Percentiles rank a stretch among this genome's conserved stretches.
Conservation (phyloP, 139 green algal species). For the Chloropicon primus region DNA sequence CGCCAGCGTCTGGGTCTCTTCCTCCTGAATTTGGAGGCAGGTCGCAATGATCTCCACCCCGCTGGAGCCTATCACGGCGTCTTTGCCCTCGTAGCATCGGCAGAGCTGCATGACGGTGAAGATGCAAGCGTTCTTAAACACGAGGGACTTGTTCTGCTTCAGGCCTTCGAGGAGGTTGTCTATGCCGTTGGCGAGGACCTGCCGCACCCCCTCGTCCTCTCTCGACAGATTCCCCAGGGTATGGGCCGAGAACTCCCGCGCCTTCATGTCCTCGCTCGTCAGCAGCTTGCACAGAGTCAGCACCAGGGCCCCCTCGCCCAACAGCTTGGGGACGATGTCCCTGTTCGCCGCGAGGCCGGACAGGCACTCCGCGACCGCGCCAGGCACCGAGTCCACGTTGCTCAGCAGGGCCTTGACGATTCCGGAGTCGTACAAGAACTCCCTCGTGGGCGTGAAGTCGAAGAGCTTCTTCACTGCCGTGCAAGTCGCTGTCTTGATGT, state of each 20-base stretch:
- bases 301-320: neutral
- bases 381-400: neutral
- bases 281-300: neutral
- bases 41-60: neutral
- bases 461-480: neutral
- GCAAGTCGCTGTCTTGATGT: neutral
- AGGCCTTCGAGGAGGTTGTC: neutral
- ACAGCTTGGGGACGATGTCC: neutral
- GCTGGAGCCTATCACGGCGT: neutral
- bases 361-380: neutral
- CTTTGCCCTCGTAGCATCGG: neutral
- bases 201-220: neutral
- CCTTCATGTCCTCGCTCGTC: neutral
- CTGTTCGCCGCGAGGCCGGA: neutral
- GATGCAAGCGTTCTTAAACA: neutral
- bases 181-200: neutral
- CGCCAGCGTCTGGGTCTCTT: neutral
- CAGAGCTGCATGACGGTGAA: neutral
- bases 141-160: neutral
- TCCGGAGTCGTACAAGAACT: neutral
- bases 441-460: neutral
- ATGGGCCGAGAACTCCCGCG: neutral
- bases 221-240: neutral
- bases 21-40: neutral
- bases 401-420: neutral